Conservation (phyloP, 257 asterid genomes). For the Parsonsia alboflavescens region DNA sequence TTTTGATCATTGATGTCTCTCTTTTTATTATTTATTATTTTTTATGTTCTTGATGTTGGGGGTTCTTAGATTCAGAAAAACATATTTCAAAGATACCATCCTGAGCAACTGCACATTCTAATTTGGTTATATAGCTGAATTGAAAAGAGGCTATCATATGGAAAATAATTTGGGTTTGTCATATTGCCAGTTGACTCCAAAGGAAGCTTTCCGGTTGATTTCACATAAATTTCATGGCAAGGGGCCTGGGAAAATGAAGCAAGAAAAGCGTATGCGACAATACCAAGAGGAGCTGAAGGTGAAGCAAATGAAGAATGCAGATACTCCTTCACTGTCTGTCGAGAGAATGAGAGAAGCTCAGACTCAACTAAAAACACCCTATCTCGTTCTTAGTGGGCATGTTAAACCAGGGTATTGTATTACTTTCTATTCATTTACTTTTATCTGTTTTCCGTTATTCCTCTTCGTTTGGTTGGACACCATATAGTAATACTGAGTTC, state of each 20-base stretch:
- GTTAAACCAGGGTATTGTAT: slow-evolving; percentile 84
- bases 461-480: no score
- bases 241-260: slow-evolving; percentile 95
- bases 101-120: not conserved
- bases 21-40: not conserved
- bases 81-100: not conserved
- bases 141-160: not conserved
- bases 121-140: not conserved
- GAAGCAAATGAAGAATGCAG: slow-evolving; percentile 88
- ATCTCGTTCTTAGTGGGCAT: slow-evolving; percentile 79
- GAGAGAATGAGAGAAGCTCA: slow-evolving; percentile 94
- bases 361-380: slow-evolving; percentile 58
- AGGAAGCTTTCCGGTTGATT: slow-evolving; percentile 81
- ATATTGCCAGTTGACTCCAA: slow-evolving; percentile 75
- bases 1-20: not conserved
- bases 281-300: slow-evolving; percentile 86
- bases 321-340: slow-evolving; percentile 88
- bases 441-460: not conserved
- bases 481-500: not conserved
- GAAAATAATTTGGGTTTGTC: slow-evolving; percentile 11
- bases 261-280: slow-evolving; percentile 86
- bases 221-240: slow-evolving; percentile 98
- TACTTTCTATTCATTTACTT: not conserved
- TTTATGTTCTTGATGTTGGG: no score
- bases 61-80: not conserved